phyloP scores from a whole-genome alignment of 768 basidiomycete genomes.

The Collybia nuda region DNA sequence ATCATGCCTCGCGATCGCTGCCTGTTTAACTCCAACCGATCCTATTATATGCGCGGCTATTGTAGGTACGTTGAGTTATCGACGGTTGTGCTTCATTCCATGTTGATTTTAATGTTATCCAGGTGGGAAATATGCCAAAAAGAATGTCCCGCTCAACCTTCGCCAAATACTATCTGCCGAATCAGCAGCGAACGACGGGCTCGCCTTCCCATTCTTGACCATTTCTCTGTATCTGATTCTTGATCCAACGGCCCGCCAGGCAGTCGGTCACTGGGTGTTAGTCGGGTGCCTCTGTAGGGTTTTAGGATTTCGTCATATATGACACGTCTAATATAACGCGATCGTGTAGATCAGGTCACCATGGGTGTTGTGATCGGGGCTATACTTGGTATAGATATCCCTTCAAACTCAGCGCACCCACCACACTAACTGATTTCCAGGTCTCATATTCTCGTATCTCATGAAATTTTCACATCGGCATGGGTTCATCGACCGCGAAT shows the following conservation, averaged over 20 bases:
- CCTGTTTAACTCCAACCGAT: conserved; percentile 92
- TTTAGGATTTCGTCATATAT: conserved; percentile 1
- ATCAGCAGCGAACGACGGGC: conserved; percentile 93
- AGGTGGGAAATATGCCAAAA: conserved; percentile 72
- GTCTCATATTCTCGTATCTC: conserved; percentile 64
- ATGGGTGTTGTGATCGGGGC: conserved; percentile 75
- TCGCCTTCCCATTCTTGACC: conserved; percentile 90
- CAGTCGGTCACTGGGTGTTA: conserved; percentile 83
- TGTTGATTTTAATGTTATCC: not conserved
- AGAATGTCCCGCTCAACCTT: conserved; percentile 72
- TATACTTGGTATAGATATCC: conserved; percentile 18
- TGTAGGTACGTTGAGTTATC: conserved; percentile 45
- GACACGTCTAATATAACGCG: not conserved
- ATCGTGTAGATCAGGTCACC: conserved; percentile 68
- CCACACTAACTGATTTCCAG: conserved; percentile 28
- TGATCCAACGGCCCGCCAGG: conserved; percentile 58
- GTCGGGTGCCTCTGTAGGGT: conserved; percentile 78
- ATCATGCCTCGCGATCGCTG: conserved; percentile 82
- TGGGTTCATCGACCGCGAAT: conserved; percentile 76
- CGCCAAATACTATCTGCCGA: conserved; percentile 85
- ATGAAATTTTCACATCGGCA: conserved; percentile 68
- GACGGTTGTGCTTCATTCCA: not conserved
- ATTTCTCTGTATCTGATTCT: conserved; percentile 84
- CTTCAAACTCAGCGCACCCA: too few species aligned
- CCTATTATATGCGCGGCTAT: conserved; percentile 89